Evolutionary conservation across 2,329 filamentous ascomycete genomes (phyloP).

Genomic region (Cordyceps tenuipes): DNA sequence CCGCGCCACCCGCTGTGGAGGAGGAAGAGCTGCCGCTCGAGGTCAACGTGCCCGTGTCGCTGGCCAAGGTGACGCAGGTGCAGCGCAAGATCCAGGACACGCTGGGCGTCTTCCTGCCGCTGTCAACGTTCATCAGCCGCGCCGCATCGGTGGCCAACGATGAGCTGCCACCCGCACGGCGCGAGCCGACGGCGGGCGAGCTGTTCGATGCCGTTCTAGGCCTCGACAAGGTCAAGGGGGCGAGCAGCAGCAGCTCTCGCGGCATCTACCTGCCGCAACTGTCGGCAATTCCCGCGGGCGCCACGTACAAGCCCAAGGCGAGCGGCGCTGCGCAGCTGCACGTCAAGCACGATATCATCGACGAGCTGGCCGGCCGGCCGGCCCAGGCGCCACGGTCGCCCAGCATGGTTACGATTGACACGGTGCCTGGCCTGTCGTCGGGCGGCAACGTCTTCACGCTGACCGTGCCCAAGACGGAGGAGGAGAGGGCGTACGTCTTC

Average conservation of each 20-base stretch:
- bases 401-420: constrained; percentile 23
- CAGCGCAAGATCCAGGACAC: constrained; percentile 72
- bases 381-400: constrained; percentile 20
- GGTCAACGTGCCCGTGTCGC: constrained; percentile 67
- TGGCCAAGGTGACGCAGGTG: constrained; percentile 68
- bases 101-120: constrained; percentile 70
- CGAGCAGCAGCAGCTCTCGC: constrained; percentile 43
- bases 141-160: constrained; percentile 85
- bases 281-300: constrained; percentile 41
- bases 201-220: constrained; percentile 87
- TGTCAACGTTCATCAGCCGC: constrained; percentile 79
- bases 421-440: constrained; percentile 39
- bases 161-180: constrained; percentile 61
- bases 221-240: constrained; percentile 37
- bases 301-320: constrained; percentile 29
- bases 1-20: constrained; percentile 34
- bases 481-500: constrained; percentile 73
- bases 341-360: constrained; percentile 62
- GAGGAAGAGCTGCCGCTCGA: constrained; percentile 40
- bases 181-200: constrained; percentile 61
- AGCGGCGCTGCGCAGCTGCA: constrained; percentile 37
- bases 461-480: constrained; percentile 69
- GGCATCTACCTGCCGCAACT: constrained; percentile 68
- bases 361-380: constrained; percentile 54
- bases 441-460: constrained; percentile 75